Evolutionary conservation across 2,329 filamentous ascomycete species (phyloP), one percentile per base, ranked within the genome.

Genomic region (Zasmidium angulare): DNA sequence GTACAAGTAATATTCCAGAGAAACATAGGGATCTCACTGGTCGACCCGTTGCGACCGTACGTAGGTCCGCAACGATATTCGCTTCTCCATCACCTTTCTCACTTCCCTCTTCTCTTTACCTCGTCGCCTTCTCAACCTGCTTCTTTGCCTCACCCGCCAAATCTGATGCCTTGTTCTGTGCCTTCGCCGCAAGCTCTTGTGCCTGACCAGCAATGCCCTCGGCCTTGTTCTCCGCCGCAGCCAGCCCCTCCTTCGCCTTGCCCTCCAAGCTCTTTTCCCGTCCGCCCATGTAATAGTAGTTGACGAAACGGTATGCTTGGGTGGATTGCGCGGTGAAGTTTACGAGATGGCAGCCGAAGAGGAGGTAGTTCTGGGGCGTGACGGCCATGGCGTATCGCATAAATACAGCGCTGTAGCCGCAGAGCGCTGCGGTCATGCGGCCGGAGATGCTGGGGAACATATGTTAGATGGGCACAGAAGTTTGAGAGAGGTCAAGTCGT

Each of bases 331-430:
- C 83, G 64, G 75, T 75, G 75, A 86, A 87, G 77, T 88, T 88
- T 75, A 87, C 81, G 61, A 84, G 76, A 75, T 88, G 86, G 78
- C 85, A 88, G 65, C 82, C 85, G 74, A 88, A 88, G 57, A 88
- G 83, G 64, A 88, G 84, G 77, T 87, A 87, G 77, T 88, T 88
- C 69, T 79, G 79, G 46, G 86, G 86, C 17, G 78, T 78, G 58
- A 88, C 84, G 62, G 86, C 85, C 63, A 88, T 72, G 59, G 86
- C 77, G 77, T 88, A 88, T 72, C 86, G 85, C 84, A 86, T 86
- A 77, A 88, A 88, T 59, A 83, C 84, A 50, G 73, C 83, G 22
- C 82, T 83, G 79, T 88, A 88, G 72, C 84, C 71, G 65, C 80
- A 77, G 24, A 88, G 79, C 49, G 85, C 83, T 68, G 75, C 77